Conservation (phyloP, 2,329 filamentous ascomycete species). For the Sclerotinia sclerotiorum region DNA sequence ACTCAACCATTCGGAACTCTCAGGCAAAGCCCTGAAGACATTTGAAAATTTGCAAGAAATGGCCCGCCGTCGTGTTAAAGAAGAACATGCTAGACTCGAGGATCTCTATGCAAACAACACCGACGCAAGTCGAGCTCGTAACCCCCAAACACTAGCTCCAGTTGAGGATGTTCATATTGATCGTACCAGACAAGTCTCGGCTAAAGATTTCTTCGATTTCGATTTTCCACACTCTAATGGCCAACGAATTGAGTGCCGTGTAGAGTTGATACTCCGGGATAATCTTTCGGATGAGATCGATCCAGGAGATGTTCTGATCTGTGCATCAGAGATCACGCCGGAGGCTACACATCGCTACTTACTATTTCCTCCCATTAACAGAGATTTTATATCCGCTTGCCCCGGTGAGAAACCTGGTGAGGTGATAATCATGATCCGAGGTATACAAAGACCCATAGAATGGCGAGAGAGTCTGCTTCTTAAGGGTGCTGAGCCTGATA, state of each 20-base stretch:
- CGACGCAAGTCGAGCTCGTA: constrained; percentile 76
- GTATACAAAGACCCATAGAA: constrained; percentile 60
- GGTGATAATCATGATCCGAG: constrained; percentile 84
- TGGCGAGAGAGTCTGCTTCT: constrained; percentile 88
- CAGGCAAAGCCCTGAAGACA: constrained; percentile 42
- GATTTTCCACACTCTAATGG: constrained; percentile 85
- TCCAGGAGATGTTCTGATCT: constrained; percentile 83
- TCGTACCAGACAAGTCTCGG: constrained; percentile 75
- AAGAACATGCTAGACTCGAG: constrained; percentile 70
- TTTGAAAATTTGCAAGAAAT: constrained; percentile 70
- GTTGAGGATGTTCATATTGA: constrained; percentile 72
- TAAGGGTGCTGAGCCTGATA: constrained; percentile 59
- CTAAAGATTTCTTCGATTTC: constrained; percentile 86
- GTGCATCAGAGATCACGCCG: constrained; percentile 75
- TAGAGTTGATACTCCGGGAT: constrained; percentile 85
- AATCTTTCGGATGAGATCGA: constrained; percentile 66
- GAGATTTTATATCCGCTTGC: constrained; percentile 73
- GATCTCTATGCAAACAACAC: constrained; percentile 86
- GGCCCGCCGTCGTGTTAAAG: constrained; percentile 70
- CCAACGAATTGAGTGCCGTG: constrained; percentile 82
- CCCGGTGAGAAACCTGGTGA: constrained; percentile 68
- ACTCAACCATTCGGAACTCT: constrained; percentile 47
- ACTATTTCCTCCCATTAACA: constrained; percentile 84
- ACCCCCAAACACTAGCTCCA: constrained; percentile 73
- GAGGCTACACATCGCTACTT: constrained; percentile 75